Conservation (phyloP, 2,329 filamentous ascomycete species). For the Aureobasidium musti region DNA sequence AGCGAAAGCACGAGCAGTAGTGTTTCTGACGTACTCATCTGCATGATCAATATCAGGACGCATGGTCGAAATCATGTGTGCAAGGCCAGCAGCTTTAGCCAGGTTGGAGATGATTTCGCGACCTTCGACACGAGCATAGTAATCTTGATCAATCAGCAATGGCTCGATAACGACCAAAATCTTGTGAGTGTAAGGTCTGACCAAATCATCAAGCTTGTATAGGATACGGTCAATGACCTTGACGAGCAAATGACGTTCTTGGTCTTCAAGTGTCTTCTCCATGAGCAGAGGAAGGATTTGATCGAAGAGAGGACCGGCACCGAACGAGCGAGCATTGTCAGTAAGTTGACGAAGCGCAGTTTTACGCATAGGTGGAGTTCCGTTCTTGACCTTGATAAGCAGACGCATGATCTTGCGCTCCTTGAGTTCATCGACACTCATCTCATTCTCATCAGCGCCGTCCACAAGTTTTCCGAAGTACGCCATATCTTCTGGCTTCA, state of each 20-base stretch:
- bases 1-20: constrained; percentile 92
- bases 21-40: constrained; percentile 98
- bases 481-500: constrained; percentile 97
- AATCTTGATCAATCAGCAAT: constrained; percentile 98
- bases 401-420: constrained; percentile 98
- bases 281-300: constrained; percentile 95
- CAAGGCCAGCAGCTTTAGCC: constrained; percentile 91
- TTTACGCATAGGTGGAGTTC: constrained; percentile 97
- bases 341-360: constrained; percentile 95
- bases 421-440: constrained; percentile 94
- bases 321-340: constrained; percentile 95
- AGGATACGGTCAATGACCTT: constrained; percentile 99
- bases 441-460: constrained; percentile 83
- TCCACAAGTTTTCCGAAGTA: constrained; percentile 99
- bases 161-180: constrained; percentile 98
- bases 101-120: constrained; percentile 99
- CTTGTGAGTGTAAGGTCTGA: constrained; percentile 95
- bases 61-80: constrained; percentile 99
- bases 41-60: constrained; percentile 97
- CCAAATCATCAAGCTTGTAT: constrained; percentile 96
- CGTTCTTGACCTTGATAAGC: constrained; percentile 97
- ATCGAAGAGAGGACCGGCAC: constrained; percentile 90
- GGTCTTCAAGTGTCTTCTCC: constrained; percentile 97
- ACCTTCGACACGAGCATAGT: constrained; percentile 96
- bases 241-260: constrained; percentile 95